These are phyloP conservation scores for Phytopythium delawarense DNA, from an alignment of 352 stramenopile species.

Conservation along the genomic window DNA sequence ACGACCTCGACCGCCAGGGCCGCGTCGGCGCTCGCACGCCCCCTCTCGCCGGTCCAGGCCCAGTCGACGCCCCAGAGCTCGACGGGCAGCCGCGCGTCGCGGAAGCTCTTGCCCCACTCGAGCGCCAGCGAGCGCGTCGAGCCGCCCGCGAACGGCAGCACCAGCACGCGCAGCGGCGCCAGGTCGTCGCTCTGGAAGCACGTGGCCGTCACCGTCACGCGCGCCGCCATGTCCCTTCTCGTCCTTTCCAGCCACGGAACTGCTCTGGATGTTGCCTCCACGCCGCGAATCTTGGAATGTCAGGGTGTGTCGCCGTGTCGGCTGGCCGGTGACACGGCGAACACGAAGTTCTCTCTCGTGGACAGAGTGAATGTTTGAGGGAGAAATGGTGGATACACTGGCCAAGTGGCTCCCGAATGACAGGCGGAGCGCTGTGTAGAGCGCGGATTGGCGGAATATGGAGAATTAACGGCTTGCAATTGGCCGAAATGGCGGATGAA, in stretches of 20 bases:
- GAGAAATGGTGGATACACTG: not conserved
- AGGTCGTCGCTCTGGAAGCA: constrained; percentile 66
- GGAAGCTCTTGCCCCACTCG: constrained; percentile 42
- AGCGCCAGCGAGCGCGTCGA: constrained; percentile 35
- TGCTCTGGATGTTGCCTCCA: not conserved
- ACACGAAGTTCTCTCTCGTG: constrained; percentile 8
- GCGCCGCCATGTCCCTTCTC: constrained; percentile 19
- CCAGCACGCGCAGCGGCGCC: constrained; percentile 57
- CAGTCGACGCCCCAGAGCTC: constrained; percentile 72
- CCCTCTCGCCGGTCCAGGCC: constrained; percentile 19
- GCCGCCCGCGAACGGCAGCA: constrained; percentile 53
- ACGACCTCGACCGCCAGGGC: constrained; percentile 21
- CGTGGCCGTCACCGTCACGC: constrained; percentile 33
- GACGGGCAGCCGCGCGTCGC: constrained; percentile 22
- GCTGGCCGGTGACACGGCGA: not conserved
- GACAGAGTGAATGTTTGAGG: not conserved
- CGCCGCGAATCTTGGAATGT: constrained; percentile 1
- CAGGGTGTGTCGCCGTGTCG: too few species aligned
- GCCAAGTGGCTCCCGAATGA: not conserved
- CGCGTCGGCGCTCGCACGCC: constrained; percentile 7
- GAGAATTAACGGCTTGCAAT: not conserved
- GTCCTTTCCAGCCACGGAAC: not conserved
- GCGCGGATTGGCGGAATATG: not conserved
- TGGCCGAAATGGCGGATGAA: constrained; percentile 1
- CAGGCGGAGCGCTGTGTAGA: not conserved